Evolutionary conservation across 306 rosid species (phyloP), one percentile per base, ranked within the genome.

Genomic region (Inga oerstediana): DNA sequence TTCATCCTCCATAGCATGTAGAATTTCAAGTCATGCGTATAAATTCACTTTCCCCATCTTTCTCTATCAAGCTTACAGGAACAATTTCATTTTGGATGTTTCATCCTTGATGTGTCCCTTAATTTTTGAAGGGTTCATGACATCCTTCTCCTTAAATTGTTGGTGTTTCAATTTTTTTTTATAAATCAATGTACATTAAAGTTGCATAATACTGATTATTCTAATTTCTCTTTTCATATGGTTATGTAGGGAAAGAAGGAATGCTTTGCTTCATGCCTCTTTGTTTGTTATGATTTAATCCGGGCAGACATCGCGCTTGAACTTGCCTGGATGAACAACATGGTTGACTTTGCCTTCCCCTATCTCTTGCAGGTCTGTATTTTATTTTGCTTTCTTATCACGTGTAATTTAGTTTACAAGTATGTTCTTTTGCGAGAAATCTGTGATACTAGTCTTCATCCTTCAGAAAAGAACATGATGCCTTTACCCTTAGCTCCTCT

Each of bases 191-290:
- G 77, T 79, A 41, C 72, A 11, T 61, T 51, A 35, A 46, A 30
- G 17, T 74, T 48, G 7, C 77, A 66, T 67, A 35, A 44, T 30
- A 44, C 51, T 59, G 13, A 58, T 62, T 74, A 59, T 80, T 69
- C 76, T 39, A 48, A 81, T 66, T 87, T 30, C 19, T 58, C 12
- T 72, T 81, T 78, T 12, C 71, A 19, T 81, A 8, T 85, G 84
- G 67, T 27, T 84, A 8, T 85, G 83, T 97, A 97, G 99, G 98
- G 97, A 86, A 97, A 94, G 97, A 97, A 97, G 88, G 99, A 97
- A 86, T 97, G 98, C 89, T 94, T 92, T 80, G 99, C 99, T 17
- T 92, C 99, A 13, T 94, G 99, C 83, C 95, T 97, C 85, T 97
- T 94, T 85, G 99, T 97, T 78, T 94, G 99, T 77, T 97, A 97